Evolutionary conservation across 2,329 filamentous ascomycete genomes (phyloP).

Genomic region (Pseudogymnoascus sp.): DNA sequence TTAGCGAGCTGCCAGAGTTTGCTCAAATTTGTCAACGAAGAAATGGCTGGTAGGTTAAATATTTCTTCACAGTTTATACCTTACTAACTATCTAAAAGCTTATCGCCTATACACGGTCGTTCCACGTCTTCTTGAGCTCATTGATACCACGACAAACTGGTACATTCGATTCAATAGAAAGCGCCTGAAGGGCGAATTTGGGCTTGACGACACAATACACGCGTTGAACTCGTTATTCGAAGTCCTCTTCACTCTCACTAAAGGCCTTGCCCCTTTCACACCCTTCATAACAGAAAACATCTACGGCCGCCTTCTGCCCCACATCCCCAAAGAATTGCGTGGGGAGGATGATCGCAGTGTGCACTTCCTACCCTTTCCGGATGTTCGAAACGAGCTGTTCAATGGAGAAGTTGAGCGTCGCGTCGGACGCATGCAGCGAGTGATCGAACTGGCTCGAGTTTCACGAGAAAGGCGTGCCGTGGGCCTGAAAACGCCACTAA

Average conservation of each 20-base stretch:
- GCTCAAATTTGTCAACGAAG: conserved; percentile 82
- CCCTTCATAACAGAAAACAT: conserved; percentile 95
- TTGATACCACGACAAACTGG: conserved; percentile 97
- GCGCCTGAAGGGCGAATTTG: conserved; percentile 82
- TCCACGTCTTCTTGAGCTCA: conserved; percentile 70
- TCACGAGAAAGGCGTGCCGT: conserved; percentile 79
- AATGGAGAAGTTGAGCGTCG: conserved; percentile 78
- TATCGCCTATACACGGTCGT: conserved; percentile 88
- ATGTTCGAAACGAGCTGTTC: conserved; percentile 81
- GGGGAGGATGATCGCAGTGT: conserved; percentile 75
- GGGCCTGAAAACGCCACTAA: conserved; percentile 83
- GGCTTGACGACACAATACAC: conserved; percentile 76
- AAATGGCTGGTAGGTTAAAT: conserved; percentile 65
- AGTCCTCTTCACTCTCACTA: conserved; percentile 80
- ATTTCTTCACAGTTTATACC: background rate
- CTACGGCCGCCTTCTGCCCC: conserved; percentile 72
- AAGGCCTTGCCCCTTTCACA: conserved; percentile 86
- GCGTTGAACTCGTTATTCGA: conserved; percentile 93
- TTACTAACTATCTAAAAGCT: conserved; percentile 31
- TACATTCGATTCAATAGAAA: conserved; percentile 94
- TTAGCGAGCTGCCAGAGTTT: conserved; percentile 86
- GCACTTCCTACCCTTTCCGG: conserved; percentile 86
- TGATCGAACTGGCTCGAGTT: conserved; percentile 83
- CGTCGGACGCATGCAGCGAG: conserved; percentile 85
- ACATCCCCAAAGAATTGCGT: conserved; percentile 65